Percentiles rank a stretch among this genome's conserved stretches.
These are phyloP conservation scores for Solanum infundibuliforme DNA, from an alignment of 257 asterid genomes.

Conservation along the genomic window DNA sequence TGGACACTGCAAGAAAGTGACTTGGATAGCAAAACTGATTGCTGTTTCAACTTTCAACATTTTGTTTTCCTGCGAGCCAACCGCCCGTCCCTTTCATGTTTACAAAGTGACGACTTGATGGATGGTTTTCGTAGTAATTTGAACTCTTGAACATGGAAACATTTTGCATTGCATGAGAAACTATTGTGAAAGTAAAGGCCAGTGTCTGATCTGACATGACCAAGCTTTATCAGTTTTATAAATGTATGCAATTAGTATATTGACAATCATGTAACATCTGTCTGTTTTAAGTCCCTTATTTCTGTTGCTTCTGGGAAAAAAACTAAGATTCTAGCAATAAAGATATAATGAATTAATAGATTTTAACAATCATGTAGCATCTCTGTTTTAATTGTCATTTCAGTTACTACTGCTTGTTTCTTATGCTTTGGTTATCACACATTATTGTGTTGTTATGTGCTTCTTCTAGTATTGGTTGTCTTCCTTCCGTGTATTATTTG, in stretches of 20 bases:
- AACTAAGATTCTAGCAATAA: neutral
- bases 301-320: neutral
- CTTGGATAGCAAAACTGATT: neutral
- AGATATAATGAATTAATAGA: neutral
- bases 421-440: neutral
- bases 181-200: neutral
- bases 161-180: neutral
- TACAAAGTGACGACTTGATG: neutral
- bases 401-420: neutral
- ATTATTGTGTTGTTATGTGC: neutral
- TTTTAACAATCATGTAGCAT: neutral
- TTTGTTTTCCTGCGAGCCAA: neutral
- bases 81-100: neutral
- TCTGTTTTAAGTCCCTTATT: neutral
- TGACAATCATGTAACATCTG: neutral
- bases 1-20: conserved; percentile 20
- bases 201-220: neutral
- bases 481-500: no score
- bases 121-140: neutral
- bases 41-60: neutral
- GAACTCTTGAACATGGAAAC: neutral
- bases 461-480: no score
- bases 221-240: neutral
- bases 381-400: neutral
- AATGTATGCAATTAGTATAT: neutral